Percentiles rank a stretch among this genome's conserved stretches.
phyloP scores from a whole-genome alignment of 2,329 filamentous ascomycete species.

The Penicillium sp. region DNA sequence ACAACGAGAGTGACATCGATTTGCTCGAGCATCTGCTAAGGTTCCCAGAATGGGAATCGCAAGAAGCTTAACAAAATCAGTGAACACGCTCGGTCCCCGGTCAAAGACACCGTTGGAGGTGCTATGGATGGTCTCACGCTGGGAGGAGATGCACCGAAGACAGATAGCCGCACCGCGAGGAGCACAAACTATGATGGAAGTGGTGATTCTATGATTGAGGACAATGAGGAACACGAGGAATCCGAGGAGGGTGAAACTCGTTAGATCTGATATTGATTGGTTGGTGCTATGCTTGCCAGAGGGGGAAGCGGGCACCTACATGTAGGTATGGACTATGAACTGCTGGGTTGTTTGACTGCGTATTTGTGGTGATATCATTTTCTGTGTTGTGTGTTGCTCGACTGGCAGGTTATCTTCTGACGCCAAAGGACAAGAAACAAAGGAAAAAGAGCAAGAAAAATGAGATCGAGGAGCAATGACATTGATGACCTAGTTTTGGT shows the following conservation, averaged over 20 bases:
- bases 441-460: not conserved
- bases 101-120: not conserved
- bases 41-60: not conserved
- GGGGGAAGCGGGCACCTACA: not conserved
- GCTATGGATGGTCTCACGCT: not conserved
- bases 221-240: not conserved
- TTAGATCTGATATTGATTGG: not conserved
- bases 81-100: not conserved
- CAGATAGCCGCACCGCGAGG: not conserved
- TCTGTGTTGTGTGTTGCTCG: not conserved
- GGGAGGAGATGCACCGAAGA: not conserved
- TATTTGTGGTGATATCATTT: not conserved
- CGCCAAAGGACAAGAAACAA: not conserved
- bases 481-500: not conserved
- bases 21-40: too few species aligned
- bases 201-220: not conserved
- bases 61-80: not conserved
- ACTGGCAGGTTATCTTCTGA: not conserved
- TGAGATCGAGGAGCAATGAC: not conserved
- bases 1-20: not conserved
- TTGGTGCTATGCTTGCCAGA: not conserved
- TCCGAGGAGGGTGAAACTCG: not conserved
- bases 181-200: not conserved
- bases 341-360: not conserved
- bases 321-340: not conserved